Conservation (phyloP, 371 early-diverging fungal genomes). For the Nematocida ironsii region DNA sequence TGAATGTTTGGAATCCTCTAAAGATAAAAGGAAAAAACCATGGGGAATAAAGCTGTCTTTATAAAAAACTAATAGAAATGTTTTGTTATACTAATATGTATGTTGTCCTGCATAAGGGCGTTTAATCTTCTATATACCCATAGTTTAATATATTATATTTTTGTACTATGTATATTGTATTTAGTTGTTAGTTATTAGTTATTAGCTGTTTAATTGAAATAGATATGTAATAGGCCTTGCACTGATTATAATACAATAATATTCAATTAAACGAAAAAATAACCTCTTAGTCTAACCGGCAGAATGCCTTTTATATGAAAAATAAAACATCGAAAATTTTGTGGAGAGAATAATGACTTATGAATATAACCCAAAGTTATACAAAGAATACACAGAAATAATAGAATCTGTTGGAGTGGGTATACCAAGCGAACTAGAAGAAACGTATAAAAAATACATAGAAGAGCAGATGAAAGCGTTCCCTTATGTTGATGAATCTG, state of each 20-base stretch:
- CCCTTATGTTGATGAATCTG: slow-evolving; percentile 28
- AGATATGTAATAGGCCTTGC: no score
- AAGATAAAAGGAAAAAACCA: neutral
- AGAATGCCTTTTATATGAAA: neutral
- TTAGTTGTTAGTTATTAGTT: no score
- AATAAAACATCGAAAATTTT: slow-evolving; percentile 10
- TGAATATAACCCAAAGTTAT: slow-evolving; percentile 27
- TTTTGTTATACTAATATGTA: neutral
- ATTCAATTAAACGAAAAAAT: no score
- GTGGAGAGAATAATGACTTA: neutral
- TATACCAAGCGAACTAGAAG: slow-evolving; percentile 23
- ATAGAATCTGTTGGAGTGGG: slow-evolving; percentile 1
- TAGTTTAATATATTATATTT: no score
- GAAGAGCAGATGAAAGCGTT: slow-evolving; percentile 19
- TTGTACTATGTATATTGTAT: no score
- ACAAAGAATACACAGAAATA: slow-evolving; percentile 28
- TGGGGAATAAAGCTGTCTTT: neutral
- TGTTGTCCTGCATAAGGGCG: no score
- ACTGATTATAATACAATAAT: no score
- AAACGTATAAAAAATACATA: slow-evolving; percentile 35
- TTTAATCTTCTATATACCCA: no score
- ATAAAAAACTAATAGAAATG: neutral
- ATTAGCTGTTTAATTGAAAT: no score
- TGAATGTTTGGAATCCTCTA: neutral
- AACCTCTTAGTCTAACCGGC: no score